Percentiles rank a stretch among this genome's conserved stretches.
Evolutionary conservation across 768 basidiomycete genomes (phyloP).

Genomic region (Lactifluus piperatus): DNA sequence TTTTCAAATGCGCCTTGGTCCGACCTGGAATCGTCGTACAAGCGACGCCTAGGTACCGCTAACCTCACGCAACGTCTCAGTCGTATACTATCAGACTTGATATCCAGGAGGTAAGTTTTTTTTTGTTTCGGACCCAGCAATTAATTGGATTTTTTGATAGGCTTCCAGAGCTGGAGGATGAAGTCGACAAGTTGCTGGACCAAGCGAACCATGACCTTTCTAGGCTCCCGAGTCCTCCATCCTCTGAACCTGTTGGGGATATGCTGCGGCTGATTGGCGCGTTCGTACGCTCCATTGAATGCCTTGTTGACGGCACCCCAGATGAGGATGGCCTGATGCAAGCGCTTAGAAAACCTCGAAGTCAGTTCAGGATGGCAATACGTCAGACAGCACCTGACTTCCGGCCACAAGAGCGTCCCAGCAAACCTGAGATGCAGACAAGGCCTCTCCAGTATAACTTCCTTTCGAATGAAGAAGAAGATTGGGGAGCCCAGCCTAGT

Average conservation of each 20-base stretch:
- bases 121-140: not conserved
- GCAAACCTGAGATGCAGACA: too few relatives aligned
- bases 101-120: slow-evolving; percentile 7
- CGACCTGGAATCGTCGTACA: slow-evolving; percentile 1
- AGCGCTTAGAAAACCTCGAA: not conserved
- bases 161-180: slow-evolving; percentile 50
- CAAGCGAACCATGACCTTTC: slow-evolving; percentile 27
- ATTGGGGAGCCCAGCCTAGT: not conserved
- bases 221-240: slow-evolving; percentile 39
- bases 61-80: slow-evolving; percentile 12
- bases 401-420: not conserved
- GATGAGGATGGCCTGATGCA: not conserved
- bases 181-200: slow-evolving; percentile 37
- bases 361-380: not conserved
- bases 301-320: not conserved
- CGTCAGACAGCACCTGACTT: not conserved
- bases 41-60: slow-evolving; percentile 13
- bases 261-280: slow-evolving; percentile 27
- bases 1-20: slow-evolving; percentile 13
- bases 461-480: not conserved
- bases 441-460: not conserved
- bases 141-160: slow-evolving; percentile 27
- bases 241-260: slow-evolving; percentile 45
- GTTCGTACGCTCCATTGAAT: not conserved
- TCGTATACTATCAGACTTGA: slow-evolving; percentile 8